Evolutionary conservation across 225 moss, liverwort and hornwort species (phyloP).

Genomic region (Thuidium tamariscinum): DNA sequence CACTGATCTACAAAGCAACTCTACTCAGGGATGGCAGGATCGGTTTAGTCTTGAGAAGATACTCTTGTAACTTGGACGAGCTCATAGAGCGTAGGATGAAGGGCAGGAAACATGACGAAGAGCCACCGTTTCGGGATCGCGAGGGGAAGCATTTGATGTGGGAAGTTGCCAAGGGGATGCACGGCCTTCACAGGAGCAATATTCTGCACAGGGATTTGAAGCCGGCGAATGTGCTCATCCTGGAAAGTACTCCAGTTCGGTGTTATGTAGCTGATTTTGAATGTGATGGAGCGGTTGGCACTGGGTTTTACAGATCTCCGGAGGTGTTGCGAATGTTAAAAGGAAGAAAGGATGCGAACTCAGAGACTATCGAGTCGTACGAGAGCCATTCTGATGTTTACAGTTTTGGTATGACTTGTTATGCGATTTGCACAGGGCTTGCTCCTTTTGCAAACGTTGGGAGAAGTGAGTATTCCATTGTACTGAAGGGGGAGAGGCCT

Average conservation of each 20-base stretch:
- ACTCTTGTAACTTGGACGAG: background rate
- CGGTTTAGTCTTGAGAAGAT: background rate
- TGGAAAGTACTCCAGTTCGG: background rate
- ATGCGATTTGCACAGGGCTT: background rate
- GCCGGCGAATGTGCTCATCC: background rate
- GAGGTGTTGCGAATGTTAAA: background rate
- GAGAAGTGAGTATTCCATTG: background rate
- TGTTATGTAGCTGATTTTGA: conserved; percentile 1
- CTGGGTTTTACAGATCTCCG: background rate
- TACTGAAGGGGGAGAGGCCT: background rate
- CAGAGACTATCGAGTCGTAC: background rate
- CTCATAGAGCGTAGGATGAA: background rate
- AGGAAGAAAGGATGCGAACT: background rate
- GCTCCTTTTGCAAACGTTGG: background rate
- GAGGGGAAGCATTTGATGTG: background rate
- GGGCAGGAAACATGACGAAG: background rate
- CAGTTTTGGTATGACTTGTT: background rate
- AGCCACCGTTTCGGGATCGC: background rate
- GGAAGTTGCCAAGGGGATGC: conserved; percentile 1
- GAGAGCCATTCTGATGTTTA: background rate
- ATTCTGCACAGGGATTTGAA: background rate
- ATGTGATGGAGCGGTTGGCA: background rate
- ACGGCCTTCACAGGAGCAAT: background rate
- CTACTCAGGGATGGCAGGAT: background rate
- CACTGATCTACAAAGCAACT: background rate